phyloP scores from a whole-genome alignment of 306 rosid genomes.

The Ormosia semicastrata region DNA sequence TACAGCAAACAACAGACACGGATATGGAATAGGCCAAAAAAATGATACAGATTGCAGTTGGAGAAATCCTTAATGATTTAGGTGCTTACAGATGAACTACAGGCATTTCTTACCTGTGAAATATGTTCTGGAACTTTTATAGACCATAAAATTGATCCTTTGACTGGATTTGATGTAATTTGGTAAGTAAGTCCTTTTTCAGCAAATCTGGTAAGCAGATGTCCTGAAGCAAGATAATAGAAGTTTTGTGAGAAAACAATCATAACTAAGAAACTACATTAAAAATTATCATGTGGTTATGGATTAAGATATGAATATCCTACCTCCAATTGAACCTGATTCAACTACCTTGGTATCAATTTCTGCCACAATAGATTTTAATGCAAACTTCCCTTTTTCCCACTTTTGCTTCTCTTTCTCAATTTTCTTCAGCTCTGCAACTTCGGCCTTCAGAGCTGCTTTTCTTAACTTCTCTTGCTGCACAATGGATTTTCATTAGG shows the following conservation, averaged over 20 bases:
- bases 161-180: constrained; percentile 76
- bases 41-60: not conserved
- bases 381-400: constrained; percentile 87
- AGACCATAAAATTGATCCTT: constrained; percentile 85
- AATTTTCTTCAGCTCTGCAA: constrained; percentile 66
- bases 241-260: constrained; percentile 14
- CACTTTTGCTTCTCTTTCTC: constrained; percentile 85
- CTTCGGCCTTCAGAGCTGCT: constrained; percentile 86
- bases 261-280: not conserved
- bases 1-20: not conserved
- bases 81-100: not conserved
- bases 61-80: constrained; percentile 13
- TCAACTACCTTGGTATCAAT: constrained; percentile 87
- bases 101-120: constrained; percentile 56
- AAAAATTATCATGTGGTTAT: constrained; percentile 6
- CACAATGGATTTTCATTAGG: constrained; percentile 25
- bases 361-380: constrained; percentile 80
- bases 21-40: not conserved
- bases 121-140: constrained; percentile 85
- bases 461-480: constrained; percentile 85
- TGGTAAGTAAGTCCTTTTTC: constrained; percentile 81
- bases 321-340: constrained; percentile 88
- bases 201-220: constrained; percentile 78
- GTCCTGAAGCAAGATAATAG: constrained; percentile 50
- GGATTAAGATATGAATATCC: constrained; percentile 18